Conservation (phyloP, 2,329 filamentous ascomycete genomes). For the Thielaviopsis populi region DNA sequence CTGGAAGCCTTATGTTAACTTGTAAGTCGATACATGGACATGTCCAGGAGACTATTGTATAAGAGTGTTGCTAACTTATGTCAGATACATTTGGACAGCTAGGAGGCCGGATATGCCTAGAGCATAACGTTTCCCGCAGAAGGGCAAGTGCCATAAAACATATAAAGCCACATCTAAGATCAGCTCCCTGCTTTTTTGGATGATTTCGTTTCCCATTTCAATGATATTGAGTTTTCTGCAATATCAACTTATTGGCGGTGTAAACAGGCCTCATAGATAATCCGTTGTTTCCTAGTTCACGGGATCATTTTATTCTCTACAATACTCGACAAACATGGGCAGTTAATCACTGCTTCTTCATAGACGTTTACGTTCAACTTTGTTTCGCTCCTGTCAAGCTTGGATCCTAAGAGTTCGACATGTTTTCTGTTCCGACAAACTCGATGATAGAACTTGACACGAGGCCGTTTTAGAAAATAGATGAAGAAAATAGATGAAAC, state of each 20-base stretch:
- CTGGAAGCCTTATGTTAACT: conserved; percentile 56
- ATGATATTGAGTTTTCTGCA: neutral
- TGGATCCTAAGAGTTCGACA: neutral
- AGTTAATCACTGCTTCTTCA: neutral
- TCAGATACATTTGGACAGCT: conserved; percentile 25
- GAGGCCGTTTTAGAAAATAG: neutral
- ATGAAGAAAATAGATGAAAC: neutral
- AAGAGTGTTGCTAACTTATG: neutral
- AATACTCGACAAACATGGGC: neutral
- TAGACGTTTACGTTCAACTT: neutral
- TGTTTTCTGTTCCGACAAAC: neutral
- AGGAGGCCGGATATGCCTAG: conserved; percentile 19
- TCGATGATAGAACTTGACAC: neutral
- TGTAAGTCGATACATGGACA: conserved; percentile 41
- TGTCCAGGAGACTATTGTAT: conserved; percentile 14
- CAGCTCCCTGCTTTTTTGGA: neutral
- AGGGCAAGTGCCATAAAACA: neutral
- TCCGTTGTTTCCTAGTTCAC: neutral
- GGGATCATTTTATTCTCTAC: neutral
- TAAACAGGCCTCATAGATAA: neutral
- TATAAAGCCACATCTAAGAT: neutral
- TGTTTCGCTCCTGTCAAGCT: neutral
- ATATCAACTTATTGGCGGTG: neutral
- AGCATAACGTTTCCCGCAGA: neutral
- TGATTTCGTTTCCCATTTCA: neutral